Conservation (phyloP, 108 stramenopile species). For the Conticribra weissflogii region DNA sequence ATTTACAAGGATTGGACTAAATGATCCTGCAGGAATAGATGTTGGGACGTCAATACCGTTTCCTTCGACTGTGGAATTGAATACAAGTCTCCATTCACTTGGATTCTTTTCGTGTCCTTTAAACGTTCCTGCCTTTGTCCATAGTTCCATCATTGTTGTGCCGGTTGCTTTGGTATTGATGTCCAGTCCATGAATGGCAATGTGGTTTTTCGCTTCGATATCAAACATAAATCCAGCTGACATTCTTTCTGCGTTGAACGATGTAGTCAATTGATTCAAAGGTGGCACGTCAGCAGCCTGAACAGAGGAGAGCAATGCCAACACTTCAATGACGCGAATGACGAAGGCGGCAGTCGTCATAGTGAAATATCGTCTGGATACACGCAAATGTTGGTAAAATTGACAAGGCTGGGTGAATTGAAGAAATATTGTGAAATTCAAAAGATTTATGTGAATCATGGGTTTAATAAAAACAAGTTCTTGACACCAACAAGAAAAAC, state of each 20-base stretch:
- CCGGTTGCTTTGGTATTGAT: too few relatives aligned
- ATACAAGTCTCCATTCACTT: conserved; percentile 13
- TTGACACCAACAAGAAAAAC: too few relatives aligned
- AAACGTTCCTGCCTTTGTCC: conserved; percentile 15
- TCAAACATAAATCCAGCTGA: conserved; percentile 7
- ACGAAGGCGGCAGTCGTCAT: too few relatives aligned
- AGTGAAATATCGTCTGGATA: too few relatives aligned
- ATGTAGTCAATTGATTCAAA: background rate
- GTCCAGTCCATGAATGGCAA: background rate
- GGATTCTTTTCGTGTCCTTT: conserved; percentile 15
- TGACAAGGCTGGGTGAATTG: too few relatives aligned
- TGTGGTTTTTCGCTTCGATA: conserved; percentile 4
- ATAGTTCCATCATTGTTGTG: background rate
- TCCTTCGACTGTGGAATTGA: conserved; percentile 15
- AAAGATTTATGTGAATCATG: too few relatives aligned
- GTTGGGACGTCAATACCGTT: conserved; percentile 11
- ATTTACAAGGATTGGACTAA: conserved; percentile 9
- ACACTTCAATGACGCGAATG: too few relatives aligned
- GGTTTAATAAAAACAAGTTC: too few relatives aligned
- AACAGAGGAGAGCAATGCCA: too few relatives aligned
- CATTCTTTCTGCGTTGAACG: background rate
- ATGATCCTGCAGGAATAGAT: conserved; percentile 2
- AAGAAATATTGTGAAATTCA: too few relatives aligned
- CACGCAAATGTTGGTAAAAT: too few relatives aligned
- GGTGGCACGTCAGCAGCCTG: background rate